Percentiles rank a stretch among this genome's conserved stretches.
phyloP scores from a whole-genome alignment of 108 stramenopile genomes.

The Bacterosira constricta region DNA sequence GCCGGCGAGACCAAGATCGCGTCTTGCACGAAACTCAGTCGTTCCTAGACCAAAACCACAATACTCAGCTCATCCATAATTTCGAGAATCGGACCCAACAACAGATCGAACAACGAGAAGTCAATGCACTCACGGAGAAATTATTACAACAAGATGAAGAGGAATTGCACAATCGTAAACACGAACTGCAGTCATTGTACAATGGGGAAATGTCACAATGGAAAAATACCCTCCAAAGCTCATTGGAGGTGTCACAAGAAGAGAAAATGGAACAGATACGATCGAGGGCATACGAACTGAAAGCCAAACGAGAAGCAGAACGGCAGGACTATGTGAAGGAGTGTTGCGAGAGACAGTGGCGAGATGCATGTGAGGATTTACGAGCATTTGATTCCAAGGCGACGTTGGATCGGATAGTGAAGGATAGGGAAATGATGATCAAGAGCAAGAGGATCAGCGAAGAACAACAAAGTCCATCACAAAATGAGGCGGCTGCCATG shows the following conservation, averaged over 20 bases:
- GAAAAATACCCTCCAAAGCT: slow-evolving; percentile 21
- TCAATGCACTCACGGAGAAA: slow-evolving; percentile 4
- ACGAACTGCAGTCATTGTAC: slow-evolving; percentile 38
- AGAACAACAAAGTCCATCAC: slow-evolving; percentile 1
- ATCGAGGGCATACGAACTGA: slow-evolving; percentile 39
- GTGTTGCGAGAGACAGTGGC: slow-evolving; percentile 69
- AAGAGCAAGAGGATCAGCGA: slow-evolving; percentile 9
- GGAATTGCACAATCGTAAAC: slow-evolving; percentile 8
- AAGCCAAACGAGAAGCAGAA: slow-evolving; percentile 39
- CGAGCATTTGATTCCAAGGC: slow-evolving; percentile 63
- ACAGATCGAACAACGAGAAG: slow-evolving; percentile 30
- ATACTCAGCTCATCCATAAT: slow-evolving; percentile 25
- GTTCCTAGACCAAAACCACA: slow-evolving; percentile 28
- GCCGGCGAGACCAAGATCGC: slow-evolving; percentile 39
- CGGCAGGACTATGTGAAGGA: slow-evolving; percentile 54
- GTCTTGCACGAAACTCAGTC: slow-evolving; percentile 37
- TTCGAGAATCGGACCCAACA: slow-evolving; percentile 37
- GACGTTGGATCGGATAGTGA: slow-evolving; percentile 36
- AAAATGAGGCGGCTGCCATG: slow-evolving; percentile 1
- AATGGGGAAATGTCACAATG: slow-evolving; percentile 32
- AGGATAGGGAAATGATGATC: slow-evolving; percentile 35
- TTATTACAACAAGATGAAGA: slow-evolving; percentile 27
- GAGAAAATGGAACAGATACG: slow-evolving; percentile 50
- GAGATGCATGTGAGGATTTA: slow-evolving; percentile 69
- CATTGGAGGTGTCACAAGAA: slow-evolving; percentile 38